Evolutionary conservation across 805 yeast genomes (phyloP).

Genomic region (Candida montana): DNA sequence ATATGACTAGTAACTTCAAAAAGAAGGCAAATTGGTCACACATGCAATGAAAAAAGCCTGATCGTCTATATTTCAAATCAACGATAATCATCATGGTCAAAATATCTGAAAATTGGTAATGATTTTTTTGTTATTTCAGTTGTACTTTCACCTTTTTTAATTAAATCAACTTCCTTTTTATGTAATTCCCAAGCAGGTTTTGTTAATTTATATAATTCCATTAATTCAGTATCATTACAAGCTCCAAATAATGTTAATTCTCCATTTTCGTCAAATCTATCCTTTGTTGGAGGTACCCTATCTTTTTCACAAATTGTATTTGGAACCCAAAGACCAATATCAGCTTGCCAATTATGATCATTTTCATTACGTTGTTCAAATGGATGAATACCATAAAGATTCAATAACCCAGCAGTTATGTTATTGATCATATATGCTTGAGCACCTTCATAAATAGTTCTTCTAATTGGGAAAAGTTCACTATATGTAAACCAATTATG

Average conservation of each 20-base stretch:
- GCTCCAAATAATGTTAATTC: conserved; percentile 34
- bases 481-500: conserved; percentile 20
- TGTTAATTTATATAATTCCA: conserved; percentile 34
- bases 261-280: conserved; percentile 24
- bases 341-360: conserved; percentile 36
- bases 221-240: conserved; percentile 30
- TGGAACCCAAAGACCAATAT: conserved; percentile 43
- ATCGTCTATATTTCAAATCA: no score
- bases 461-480: conserved; percentile 38
- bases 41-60: no score
- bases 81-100: conserved; percentile 14
- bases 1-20: no score
- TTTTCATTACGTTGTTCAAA: conserved; percentile 6
- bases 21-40: no score
- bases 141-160: conserved; percentile 20
- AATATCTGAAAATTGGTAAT: conserved; percentile 34
- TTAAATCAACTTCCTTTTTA: conserved; percentile 24
- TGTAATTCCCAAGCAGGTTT: conserved; percentile 24
- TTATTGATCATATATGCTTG: conserved; percentile 38
- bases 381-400: conserved; percentile 29
- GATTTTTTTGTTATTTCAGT: conserved; percentile 20
- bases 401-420: conserved; percentile 28
- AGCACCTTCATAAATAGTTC: conserved; percentile 42
- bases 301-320: conserved; percentile 32
- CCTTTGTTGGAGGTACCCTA: conserved; percentile 23